Evolutionary conservation across 208 protist genomes (phyloP).

Genomic region (Acanthamoeba lenticulata): DNA sequence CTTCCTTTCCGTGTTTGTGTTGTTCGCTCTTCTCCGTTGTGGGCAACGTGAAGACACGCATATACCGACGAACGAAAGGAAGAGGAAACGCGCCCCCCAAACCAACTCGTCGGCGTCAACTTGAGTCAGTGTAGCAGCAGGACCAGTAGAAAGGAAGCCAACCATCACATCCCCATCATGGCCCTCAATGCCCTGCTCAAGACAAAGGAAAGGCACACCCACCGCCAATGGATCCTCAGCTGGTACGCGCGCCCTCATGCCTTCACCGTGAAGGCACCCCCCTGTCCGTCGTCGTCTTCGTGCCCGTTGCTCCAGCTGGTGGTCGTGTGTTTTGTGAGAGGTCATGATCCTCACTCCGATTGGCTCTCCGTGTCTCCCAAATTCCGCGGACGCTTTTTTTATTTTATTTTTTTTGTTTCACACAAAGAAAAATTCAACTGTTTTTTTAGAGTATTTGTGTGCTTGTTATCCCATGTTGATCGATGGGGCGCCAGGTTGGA

Average conservation of each 20-base stretch:
- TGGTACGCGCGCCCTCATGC: not conserved
- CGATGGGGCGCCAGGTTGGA: not conserved
- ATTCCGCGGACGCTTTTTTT: not conserved
- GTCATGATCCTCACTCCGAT: too few relatives aligned
- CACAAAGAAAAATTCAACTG: too few relatives aligned
- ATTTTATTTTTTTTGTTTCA: not conserved
- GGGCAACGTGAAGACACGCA: not conserved
- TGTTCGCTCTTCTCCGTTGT: not conserved
- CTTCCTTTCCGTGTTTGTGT: not conserved
- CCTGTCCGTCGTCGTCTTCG: not conserved
- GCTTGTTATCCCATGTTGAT: not conserved
- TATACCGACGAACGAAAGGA: not conserved
- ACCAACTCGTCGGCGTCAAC: too few relatives aligned
- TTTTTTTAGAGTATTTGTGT: not conserved
- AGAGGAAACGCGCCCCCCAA: not conserved
- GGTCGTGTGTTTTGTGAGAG: not conserved
- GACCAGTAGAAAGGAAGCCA: not conserved
- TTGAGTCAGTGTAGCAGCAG: not conserved
- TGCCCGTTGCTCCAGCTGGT: not conserved
- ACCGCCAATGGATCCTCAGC: conserved; percentile 54
- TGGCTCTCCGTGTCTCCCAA: not conserved
- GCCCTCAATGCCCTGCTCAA: conserved; percentile 50
- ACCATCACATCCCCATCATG: not conserved
- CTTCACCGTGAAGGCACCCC: not conserved
- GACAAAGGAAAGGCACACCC: conserved; percentile 59